These are phyloP conservation scores for Nemophila menziesii DNA, from an alignment of 257 asterid species.

Conservation along the genomic window DNA sequence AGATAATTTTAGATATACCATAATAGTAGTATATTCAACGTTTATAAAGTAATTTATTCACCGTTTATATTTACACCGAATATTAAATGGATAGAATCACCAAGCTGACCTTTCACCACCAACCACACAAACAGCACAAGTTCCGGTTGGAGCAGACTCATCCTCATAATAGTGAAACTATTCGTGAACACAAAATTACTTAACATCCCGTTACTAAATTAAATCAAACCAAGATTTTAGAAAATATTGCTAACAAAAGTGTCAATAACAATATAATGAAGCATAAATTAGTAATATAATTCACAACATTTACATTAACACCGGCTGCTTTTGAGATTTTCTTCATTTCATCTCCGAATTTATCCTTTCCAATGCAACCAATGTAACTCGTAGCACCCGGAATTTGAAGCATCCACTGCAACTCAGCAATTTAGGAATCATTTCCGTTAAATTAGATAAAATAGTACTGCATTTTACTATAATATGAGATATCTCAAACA, in stretches of 20 bases:
- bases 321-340: constrained; percentile 60
- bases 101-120: constrained; percentile 91
- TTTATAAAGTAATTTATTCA: too few relatives aligned
- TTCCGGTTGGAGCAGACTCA: constrained; percentile 73
- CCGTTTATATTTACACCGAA: too few relatives aligned
- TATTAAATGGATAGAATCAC: too few relatives aligned
- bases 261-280: background rate
- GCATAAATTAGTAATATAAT: background rate
- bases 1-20: too few relatives aligned
- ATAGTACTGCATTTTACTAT: background rate
- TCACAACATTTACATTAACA: constrained; percentile 42
- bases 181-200: background rate
- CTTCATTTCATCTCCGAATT: constrained; percentile 88
- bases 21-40: too few relatives aligned
- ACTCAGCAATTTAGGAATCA: constrained; percentile 3
- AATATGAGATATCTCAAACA: constrained; percentile 4
- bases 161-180: constrained; percentile 89
- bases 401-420: constrained; percentile 43
- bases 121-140: constrained; percentile 83
- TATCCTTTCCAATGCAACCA: constrained; percentile 60
- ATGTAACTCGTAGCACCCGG: constrained; percentile 85
- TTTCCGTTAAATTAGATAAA: background rate
- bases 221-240: background rate
- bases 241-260: background rate
- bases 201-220: background rate